phyloP scores from a whole-genome alignment of 768 basidiomycete genomes.

The Trametes maxima region DNA sequence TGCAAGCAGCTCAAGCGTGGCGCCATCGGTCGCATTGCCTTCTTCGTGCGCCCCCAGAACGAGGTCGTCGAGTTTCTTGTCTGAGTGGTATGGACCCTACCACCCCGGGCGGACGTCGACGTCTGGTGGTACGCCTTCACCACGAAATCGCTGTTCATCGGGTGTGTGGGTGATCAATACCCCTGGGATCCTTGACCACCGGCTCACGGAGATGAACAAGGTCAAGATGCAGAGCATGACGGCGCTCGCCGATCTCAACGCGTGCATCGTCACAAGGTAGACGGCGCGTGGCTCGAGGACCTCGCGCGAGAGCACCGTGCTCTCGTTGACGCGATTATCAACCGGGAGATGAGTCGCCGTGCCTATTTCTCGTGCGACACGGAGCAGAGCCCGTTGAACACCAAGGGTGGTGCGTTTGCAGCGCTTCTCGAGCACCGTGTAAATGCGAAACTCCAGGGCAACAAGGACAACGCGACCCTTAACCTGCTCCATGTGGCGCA shows the following conservation, averaged over 20 bases:
- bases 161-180: constrained; percentile 99
- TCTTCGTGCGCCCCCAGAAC: constrained; percentile 97
- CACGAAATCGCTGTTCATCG: constrained; percentile 97
- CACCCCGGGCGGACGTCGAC: constrained; percentile 96
- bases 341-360: constrained; percentile 65
- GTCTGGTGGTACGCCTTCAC: constrained; percentile 99
- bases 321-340: constrained; percentile 87
- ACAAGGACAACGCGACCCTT: constrained; percentile 86
- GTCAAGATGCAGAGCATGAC: constrained; percentile 99
- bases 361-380: constrained; percentile 93
- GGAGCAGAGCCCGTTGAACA: constrained; percentile 96
- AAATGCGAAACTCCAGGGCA: constrained; percentile 91
- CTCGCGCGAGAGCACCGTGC: constrained; percentile 73
- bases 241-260: constrained; percentile 93
- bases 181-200: constrained; percentile 96
- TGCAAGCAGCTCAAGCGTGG: constrained; percentile 99
- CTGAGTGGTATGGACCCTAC: constrained; percentile 98
- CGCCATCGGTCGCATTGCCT: constrained; percentile 98
- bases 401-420: constrained; percentile 95
- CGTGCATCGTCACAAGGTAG: constrained; percentile 95
- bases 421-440: constrained; percentile 94
- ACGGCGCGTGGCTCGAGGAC: constrained; percentile 87
- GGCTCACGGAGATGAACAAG: constrained; percentile 99
- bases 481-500: constrained; percentile 97
- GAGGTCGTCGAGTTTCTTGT: constrained; percentile 96